Conservation (phyloP, 768 basidiomycete species). For the Macrocybe gigantea region DNA sequence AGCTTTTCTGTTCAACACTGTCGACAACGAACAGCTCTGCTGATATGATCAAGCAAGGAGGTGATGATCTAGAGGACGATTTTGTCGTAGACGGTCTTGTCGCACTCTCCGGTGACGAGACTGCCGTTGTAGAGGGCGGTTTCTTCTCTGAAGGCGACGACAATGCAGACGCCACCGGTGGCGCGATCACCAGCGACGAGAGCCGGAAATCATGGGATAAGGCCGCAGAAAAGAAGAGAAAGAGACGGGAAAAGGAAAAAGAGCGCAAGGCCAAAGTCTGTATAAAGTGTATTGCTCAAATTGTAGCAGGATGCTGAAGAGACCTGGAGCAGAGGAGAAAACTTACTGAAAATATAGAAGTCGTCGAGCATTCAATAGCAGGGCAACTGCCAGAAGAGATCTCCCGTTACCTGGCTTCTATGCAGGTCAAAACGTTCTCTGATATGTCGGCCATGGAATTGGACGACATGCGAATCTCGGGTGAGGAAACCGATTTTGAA, state of each 20-base stretch:
- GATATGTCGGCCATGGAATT: slow-evolving; percentile 75
- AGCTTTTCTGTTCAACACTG: background rate
- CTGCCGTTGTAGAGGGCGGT: slow-evolving; percentile 24
- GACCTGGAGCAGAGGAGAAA: slow-evolving; percentile 53
- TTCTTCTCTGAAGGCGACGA: slow-evolving; percentile 27
- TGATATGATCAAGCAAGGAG: slow-evolving; percentile 25
- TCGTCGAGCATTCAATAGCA: slow-evolving; percentile 41
- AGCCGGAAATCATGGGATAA: slow-evolving; percentile 7
- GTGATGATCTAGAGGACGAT: slow-evolving; percentile 84
- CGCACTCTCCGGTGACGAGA: slow-evolving; percentile 60
- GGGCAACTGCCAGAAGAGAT: slow-evolving; percentile 51
- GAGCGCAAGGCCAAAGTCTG: slow-evolving; percentile 65
- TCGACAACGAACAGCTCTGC: no score
- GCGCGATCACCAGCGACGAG: slow-evolving; percentile 22
- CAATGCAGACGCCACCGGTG: slow-evolving; percentile 32
- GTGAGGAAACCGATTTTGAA: slow-evolving; percentile 35
- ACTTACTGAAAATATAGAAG: slow-evolving; percentile 38
- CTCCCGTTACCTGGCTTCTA: slow-evolving; percentile 55
- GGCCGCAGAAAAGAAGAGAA: slow-evolving; percentile 52
- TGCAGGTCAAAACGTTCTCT: slow-evolving; percentile 67
- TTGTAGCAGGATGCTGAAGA: slow-evolving; percentile 3
- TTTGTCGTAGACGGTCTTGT: slow-evolving; percentile 68
- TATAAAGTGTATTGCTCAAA: slow-evolving; percentile 4
- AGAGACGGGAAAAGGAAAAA: slow-evolving; percentile 68
- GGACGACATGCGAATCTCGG: slow-evolving; percentile 70